Conservation (phyloP, 768 basidiomycete genomes). For the Scleroderma bovista region DNA sequence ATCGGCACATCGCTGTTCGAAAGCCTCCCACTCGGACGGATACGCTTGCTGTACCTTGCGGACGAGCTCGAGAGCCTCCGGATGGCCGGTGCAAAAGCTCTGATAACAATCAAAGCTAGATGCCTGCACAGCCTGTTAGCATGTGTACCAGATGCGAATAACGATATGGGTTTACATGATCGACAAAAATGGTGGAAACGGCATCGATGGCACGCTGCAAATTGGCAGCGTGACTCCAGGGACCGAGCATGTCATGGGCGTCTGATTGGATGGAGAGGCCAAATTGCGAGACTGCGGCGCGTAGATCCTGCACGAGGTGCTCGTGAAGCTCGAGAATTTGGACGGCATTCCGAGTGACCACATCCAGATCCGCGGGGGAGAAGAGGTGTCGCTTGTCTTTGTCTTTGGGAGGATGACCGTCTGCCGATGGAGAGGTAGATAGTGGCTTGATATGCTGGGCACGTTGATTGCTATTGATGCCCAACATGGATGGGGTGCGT, state of each 20-base stretch:
- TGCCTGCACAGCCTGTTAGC: slow-evolving; percentile 42
- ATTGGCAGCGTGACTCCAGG: slow-evolving; percentile 32
- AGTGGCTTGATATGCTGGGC: slow-evolving; percentile 33
- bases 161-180: slow-evolving; percentile 38
- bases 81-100: slow-evolving; percentile 81
- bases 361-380: slow-evolving; percentile 50
- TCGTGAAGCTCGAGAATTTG: slow-evolving; percentile 68
- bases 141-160: neutral
- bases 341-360: slow-evolving; percentile 61
- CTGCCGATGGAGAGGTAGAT: slow-evolving; percentile 17
- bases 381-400: slow-evolving; percentile 45
- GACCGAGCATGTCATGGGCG: slow-evolving; percentile 6
- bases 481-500: slow-evolving; percentile 37
- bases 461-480: slow-evolving; percentile 38
- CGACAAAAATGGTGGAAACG: slow-evolving; percentile 53
- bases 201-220: slow-evolving; percentile 33
- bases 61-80: slow-evolving; percentile 72
- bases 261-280: slow-evolving; percentile 40
- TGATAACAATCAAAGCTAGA: slow-evolving; percentile 75
- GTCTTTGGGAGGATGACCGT: slow-evolving; percentile 15
- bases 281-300: slow-evolving; percentile 42
- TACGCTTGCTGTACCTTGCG: slow-evolving; percentile 59
- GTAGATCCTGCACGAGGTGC: slow-evolving; percentile 53
- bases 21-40: slow-evolving; percentile 74
- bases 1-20: slow-evolving; percentile 70